Conservation (phyloP, 495 filamentous ascomycete genomes). For the Penicillium cataractarum region DNA sequence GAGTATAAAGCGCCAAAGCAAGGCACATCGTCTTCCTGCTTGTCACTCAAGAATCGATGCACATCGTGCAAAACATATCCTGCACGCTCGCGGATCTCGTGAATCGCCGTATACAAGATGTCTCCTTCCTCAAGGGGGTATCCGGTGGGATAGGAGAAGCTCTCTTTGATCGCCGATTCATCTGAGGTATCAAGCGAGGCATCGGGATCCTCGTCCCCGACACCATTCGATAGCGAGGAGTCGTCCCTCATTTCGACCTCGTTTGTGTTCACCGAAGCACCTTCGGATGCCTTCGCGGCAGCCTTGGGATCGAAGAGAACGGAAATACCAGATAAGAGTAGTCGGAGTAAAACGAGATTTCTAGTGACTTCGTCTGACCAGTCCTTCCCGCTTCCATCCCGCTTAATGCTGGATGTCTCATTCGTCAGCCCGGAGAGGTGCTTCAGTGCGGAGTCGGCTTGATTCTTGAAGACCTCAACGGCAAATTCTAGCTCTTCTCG, state of each 20-base stretch:
- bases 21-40: constrained; percentile 93
- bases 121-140: constrained; percentile 73
- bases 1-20: constrained; percentile 93
- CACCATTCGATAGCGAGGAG: constrained; percentile 36
- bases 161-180: constrained; percentile 79
- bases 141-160: constrained; percentile 83
- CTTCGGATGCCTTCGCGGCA: constrained; percentile 52
- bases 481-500: constrained; percentile 84
- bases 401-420: constrained; percentile 80
- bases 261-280: constrained; percentile 24
- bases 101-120: constrained; percentile 70
- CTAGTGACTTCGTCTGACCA: constrained; percentile 97
- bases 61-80: constrained; percentile 82
- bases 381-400: constrained; percentile 93
- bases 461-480: constrained; percentile 80
- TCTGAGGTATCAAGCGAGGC: constrained; percentile 68
- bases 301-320: constrained; percentile 82
- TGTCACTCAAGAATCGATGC: constrained; percentile 77
- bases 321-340: constrained; percentile 85
- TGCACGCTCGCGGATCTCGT: constrained; percentile 75
- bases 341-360: constrained; percentile 81
- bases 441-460: constrained; percentile 67
- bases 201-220: constrained; percentile 63
- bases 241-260: constrained; percentile 51
- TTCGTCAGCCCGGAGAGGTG: constrained; percentile 75